Conservation (phyloP, 2,329 filamentous ascomycete species). For the Botrytis porri region DNA sequence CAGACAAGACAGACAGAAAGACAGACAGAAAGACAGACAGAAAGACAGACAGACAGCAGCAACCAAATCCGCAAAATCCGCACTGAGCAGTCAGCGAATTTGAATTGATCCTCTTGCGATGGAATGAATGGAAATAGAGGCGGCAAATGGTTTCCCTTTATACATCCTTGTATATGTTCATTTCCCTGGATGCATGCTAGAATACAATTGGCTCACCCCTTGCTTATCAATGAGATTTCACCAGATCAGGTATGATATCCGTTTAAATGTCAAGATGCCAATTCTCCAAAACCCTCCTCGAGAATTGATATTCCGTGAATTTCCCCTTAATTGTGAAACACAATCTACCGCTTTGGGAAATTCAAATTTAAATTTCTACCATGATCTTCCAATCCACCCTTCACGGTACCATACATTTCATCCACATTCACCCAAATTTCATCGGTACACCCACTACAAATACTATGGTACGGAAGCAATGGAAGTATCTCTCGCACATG, state of each 20-base stretch:
- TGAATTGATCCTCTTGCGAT: background rate
- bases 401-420: background rate
- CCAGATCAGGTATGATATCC: background rate
- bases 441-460: background rate
- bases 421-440: background rate
- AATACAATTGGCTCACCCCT: background rate
- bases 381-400: background rate
- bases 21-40: too few species aligned
- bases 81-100: background rate
- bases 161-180: background rate
- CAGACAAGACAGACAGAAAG: too few species aligned
- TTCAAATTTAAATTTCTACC: background rate
- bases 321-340: conserved; percentile 8
- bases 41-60: background rate
- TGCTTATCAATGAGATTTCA: background rate
- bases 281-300: background rate
- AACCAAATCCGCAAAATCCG: background rate
- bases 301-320: background rate
- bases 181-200: background rate
- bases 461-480: background rate
- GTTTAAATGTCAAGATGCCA: background rate
- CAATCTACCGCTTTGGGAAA: background rate
- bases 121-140: background rate
- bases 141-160: background rate
- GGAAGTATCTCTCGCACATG: background rate